Evolutionary conservation across 495 filamentous ascomycete species (phyloP), one percentile per base, ranked within the genome.

Genomic region (Ascobolus immersus): DNA sequence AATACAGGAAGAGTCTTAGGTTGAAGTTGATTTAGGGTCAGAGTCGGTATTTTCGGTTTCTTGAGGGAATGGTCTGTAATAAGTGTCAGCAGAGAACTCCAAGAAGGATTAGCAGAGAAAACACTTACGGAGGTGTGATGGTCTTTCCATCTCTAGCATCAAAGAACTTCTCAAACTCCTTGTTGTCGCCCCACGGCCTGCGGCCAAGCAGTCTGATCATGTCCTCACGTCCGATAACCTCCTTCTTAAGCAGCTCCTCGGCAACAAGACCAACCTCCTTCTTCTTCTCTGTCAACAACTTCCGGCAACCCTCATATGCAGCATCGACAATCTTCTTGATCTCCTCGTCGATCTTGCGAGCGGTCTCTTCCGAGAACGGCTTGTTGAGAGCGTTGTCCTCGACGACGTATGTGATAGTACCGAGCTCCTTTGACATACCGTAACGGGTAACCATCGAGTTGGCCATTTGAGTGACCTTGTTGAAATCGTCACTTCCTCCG

Each of bases 401-500:
- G 11, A n/a, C 18, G 39, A 84, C 73, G 53, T 80, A 96, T 58
- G 86, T 72, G 36, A 96, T 59, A 38, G 77, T 82, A 15, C 82
- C 79, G 32, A 96, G 67, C 54, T 89, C 82, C 38, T 75, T 67
- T 23, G 74, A 84, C 86, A 96, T 96, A 43, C 86, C 86, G 67
- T 77, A 94, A 53, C 89, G 75, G 25, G 86, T 96, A 15, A 96
- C 86, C 86, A 96, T 96, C 18, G 71, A 65, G 3, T 77, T 84
- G 6, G 86, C 89, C 79, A 91, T 78, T 30, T 68, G 65, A 6
- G 89, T 94, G 18, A 93, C 89, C 55, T 96, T 96, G 55, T 91
- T 90, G 64, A 96, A 96, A 49, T 96, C 86, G 51, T 96, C 86
- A 24, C 68, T 76, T 13, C 86, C 86, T 28, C 86, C 86, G 38